Evolutionary conservation across 2,329 filamentous ascomycete species (phyloP).

Genomic region (Nectriaceae sp.): DNA sequence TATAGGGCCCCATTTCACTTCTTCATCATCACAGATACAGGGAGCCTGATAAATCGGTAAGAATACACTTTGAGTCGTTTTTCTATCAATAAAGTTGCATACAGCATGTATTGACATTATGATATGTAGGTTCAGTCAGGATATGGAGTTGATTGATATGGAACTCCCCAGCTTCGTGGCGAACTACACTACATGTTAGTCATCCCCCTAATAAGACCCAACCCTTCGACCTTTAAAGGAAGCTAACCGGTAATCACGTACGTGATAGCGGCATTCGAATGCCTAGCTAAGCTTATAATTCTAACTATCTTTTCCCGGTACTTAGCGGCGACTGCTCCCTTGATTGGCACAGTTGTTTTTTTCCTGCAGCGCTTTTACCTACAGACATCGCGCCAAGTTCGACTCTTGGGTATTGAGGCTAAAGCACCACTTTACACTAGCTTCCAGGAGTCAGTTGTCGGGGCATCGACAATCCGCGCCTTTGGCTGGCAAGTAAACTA

Average conservation of each 20-base stretch:
- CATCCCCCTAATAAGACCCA: no score
- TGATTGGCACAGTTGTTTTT: constrained; percentile 26
- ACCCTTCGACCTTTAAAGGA: no score
- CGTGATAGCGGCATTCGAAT: no score
- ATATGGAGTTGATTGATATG: background rate
- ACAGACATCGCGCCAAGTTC: constrained; percentile 33
- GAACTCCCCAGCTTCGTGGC: background rate
- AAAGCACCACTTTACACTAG: constrained; percentile 32
- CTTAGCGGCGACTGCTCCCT: constrained; percentile 48
- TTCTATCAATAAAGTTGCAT: background rate
- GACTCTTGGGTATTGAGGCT: constrained; percentile 32
- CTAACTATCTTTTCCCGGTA: constrained; percentile 38
- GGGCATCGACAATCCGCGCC: constrained; percentile 35
- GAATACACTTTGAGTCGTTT: background rate
- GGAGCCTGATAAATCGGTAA: constrained; percentile 12
- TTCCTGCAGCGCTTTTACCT: constrained; percentile 34
- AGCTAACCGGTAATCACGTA: no score
- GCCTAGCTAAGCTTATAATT: background rate
- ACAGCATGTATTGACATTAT: no score
- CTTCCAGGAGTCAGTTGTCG: constrained; percentile 29
- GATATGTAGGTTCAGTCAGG: background rate
- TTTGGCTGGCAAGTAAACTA: constrained; percentile 32
- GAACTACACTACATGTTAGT: background rate
- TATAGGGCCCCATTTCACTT: constrained; percentile 13
- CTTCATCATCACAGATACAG: constrained; percentile 17